Conservation (phyloP, 2,329 filamentous ascomycete species). For the Cryphonectria japonica region DNA sequence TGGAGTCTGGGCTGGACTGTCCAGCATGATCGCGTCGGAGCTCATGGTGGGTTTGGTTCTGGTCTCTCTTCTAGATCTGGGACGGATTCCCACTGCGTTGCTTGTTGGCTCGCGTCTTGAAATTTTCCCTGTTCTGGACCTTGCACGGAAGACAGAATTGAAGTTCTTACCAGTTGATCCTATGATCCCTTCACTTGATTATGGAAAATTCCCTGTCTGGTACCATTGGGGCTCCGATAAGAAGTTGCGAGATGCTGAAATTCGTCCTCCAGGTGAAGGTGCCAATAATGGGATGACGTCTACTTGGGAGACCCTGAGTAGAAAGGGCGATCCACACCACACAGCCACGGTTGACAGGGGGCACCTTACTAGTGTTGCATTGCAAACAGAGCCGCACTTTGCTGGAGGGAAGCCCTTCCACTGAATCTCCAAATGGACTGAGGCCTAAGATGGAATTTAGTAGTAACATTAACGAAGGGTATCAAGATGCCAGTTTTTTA, state of each 20-base stretch:
- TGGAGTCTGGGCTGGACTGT: constrained; percentile 29
- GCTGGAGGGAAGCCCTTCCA: neutral
- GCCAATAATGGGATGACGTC: constrained; percentile 10
- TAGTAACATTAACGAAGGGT: neutral
- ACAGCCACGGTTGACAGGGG: neutral
- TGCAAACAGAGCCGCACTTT: neutral
- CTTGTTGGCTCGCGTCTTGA: neutral
- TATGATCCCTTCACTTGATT: neutral
- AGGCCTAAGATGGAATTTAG: neutral
- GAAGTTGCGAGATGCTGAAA: neutral
- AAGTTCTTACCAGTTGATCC: neutral
- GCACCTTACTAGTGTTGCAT: constrained; percentile 1
- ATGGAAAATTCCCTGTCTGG: neutral
- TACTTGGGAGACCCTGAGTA: neutral
- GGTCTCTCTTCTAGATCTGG: neutral
- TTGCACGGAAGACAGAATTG: neutral
- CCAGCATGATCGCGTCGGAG: constrained; percentile 28
- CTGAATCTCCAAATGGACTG: neutral
- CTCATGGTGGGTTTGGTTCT: constrained; percentile 15
- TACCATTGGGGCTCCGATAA: neutral
- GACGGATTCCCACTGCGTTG: neutral
- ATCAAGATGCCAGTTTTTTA: neutral
- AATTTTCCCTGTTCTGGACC: neutral
- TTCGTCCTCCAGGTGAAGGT: neutral
- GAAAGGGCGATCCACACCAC: neutral